Evolutionary conservation across 441 rosid species (phyloP), one percentile per base, ranked within the genome.

Genomic region (Populus hybrid): DNA sequence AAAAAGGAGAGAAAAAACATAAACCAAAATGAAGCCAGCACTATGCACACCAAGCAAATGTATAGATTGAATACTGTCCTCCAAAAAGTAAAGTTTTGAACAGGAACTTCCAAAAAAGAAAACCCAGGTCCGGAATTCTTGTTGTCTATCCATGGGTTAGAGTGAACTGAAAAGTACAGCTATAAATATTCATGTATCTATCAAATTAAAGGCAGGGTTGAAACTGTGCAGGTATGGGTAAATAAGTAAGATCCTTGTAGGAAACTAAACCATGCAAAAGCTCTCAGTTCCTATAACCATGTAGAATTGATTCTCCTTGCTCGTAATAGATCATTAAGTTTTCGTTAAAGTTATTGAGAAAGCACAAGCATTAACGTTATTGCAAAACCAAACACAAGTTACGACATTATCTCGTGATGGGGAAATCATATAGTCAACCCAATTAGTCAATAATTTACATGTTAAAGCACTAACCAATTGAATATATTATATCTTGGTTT

Each of bases 1-100:
- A 30, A 59, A 8, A 14, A 40, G 24, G 1, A 70, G 68, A 75
- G 14, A 18, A 21, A 70, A 40, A 65, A 69, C 35, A 73, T 69
- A 30, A 78, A 23, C 9, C 57, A 71, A 67, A 69, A 35, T 8
- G 42, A 67, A 75, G 67, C 35, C 59, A 76, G 76, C 34, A 8
- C 72, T 16, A n/a, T 16, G 14, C 65, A 59, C 10, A 10, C 16
- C n/a, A 28, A 21, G 67, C 30, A 42, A 61, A 63, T 50, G 21
- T 64, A 10, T 11, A 64, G 67, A 64, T 21, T 64, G 28, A 64
- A 64, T 26, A 21, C 67, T 24, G 1, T 21, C 67, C 16, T 21
- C 67, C 2, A 23, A 14, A 50, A 50, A 50, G 20, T 50, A 46
- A 46, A 11, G 53, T 46, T 21, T 53, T 38, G 5, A 36, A 40